A percentile compares a stretch with the other conserved stretches of the same genome.
phyloP scores from a whole-genome alignment of 768 basidiomycete species.

The Pleurotus cornucopiae region DNA sequence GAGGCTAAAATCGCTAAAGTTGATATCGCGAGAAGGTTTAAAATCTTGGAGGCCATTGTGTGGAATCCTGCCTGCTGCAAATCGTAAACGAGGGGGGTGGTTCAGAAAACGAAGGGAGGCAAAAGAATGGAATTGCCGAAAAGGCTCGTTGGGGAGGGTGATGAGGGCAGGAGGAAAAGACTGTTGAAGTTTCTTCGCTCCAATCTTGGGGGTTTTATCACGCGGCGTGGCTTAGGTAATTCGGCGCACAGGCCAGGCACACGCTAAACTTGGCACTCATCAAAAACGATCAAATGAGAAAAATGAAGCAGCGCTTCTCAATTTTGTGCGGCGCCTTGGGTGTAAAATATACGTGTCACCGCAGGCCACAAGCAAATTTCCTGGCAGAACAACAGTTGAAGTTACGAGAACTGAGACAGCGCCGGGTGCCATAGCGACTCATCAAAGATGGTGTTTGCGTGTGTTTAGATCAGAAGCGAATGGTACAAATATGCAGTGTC shows the following conservation, averaged over 20 bases:
- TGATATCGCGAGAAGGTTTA: constrained; percentile 56
- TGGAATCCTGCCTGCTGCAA: constrained; percentile 10
- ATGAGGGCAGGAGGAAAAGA: constrained; percentile 7
- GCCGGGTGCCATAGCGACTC: constrained; percentile 6
- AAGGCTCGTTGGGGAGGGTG: constrained; percentile 8
- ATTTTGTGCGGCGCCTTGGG: neutral
- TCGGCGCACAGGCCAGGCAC: constrained; percentile 3
- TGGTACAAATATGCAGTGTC: constrained; percentile 9
- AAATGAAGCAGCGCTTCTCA: neutral
- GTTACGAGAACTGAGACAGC: neutral
- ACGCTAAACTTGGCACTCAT: neutral
- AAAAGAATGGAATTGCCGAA: constrained; percentile 9
- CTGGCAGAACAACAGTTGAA: too few relatives aligned
- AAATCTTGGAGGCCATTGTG: constrained; percentile 48
- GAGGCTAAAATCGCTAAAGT: constrained; percentile 53
- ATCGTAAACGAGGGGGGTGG: constrained; percentile 19
- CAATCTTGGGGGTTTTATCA: constrained; percentile 4
- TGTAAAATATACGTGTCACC: neutral
- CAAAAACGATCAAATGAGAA: neutral
- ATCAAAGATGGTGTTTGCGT: constrained; percentile 2
- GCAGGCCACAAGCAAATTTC: too few relatives aligned
- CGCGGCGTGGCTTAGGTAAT: neutral
- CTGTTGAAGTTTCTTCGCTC: neutral
- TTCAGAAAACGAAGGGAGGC: constrained; percentile 11
- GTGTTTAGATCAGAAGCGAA: constrained; percentile 9